Evolutionary conservation across 176 grass and related monocot species (phyloP).

Genomic region (Raddia guianensis): DNA sequence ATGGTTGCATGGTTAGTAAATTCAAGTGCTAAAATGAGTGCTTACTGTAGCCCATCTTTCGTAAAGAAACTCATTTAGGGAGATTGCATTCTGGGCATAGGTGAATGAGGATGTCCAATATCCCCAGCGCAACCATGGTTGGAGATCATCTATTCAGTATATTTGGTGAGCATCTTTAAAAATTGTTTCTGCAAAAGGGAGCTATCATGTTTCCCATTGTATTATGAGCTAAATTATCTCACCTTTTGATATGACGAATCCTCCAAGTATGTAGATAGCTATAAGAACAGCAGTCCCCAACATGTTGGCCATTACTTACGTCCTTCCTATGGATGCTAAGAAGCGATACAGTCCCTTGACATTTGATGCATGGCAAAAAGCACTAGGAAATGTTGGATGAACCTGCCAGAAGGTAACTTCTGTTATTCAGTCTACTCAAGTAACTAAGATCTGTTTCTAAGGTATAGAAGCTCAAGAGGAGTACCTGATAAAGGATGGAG

Average conservation of each 20-base stretch:
- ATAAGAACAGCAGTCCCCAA: slow-evolving; percentile 51
- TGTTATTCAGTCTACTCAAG: no score
- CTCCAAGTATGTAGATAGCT: slow-evolving; percentile 60
- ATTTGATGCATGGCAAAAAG: slow-evolving; percentile 80
- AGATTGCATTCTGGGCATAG: slow-evolving; percentile 49
- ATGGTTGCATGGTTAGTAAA: not conserved
- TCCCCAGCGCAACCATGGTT: slow-evolving; percentile 61
- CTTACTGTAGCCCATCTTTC: slow-evolving; percentile 74
- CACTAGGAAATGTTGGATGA: slow-evolving; percentile 61
- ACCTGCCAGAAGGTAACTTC: slow-evolving; percentile 37
- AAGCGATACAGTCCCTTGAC: slow-evolving; percentile 73
- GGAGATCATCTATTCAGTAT: slow-evolving; percentile 48
- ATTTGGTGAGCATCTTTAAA: not conserved
- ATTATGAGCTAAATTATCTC: slow-evolving; percentile 11
- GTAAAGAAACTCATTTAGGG: slow-evolving; percentile 66
- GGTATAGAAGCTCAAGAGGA: not conserved
- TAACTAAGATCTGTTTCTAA: no score
- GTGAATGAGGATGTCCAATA: slow-evolving; percentile 57
- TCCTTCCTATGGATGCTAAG: slow-evolving; percentile 64
- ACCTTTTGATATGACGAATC: slow-evolving; percentile 83
- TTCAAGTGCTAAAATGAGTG: not conserved
- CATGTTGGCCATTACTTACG: slow-evolving; percentile 67
- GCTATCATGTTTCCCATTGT: not conserved
- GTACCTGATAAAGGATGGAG: slow-evolving; percentile 69
- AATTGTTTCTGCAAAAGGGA: no score